Evolutionary conservation across 176 grass and related monocot genomes (phyloP).

Genomic region (Cenchrus fungigraminus): DNA sequence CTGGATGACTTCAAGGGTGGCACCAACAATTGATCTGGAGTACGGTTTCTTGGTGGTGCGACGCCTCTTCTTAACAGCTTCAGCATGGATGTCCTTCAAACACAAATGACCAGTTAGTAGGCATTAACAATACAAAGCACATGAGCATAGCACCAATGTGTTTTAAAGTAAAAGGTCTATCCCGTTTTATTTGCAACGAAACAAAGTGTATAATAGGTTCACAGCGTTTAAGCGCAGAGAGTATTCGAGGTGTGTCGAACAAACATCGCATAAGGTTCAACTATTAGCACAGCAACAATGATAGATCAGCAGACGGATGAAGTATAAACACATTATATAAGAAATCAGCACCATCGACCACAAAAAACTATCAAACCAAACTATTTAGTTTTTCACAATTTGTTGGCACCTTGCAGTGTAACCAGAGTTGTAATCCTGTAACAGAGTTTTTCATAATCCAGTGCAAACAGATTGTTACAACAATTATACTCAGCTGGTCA

Average conservation of each 20-base stretch:
- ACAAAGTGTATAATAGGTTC: too few relatives aligned
- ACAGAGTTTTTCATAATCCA: too few relatives aligned
- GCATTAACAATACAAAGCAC: background rate
- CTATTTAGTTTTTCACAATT: background rate
- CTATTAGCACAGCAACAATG: too few relatives aligned
- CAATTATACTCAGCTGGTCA: background rate
- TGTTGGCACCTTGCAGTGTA: background rate
- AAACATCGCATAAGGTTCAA: too few relatives aligned
- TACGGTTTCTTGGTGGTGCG: slow-evolving; percentile 48
- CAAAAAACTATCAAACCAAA: background rate
- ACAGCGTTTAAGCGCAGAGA: too few relatives aligned
- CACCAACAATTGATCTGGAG: slow-evolving; percentile 49
- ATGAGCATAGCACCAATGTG: background rate
- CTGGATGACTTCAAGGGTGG: slow-evolving; percentile 49
- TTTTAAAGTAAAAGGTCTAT: background rate
- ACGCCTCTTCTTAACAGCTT: slow-evolving; percentile 45
- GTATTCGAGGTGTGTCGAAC: too few relatives aligned
- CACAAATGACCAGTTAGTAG: background rate
- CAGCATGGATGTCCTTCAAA: slow-evolving; percentile 46
- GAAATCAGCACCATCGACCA: background rate
- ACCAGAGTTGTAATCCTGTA: background rate
- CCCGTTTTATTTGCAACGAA: too few relatives aligned
- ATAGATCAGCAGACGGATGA: too few relatives aligned
- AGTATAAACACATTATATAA: background rate
- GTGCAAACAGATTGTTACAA: background rate